Evolutionary conservation across 805 yeast genomes (phyloP), one percentile per base, ranked within the genome.

Genomic region (Lipomyces anomalus): DNA sequence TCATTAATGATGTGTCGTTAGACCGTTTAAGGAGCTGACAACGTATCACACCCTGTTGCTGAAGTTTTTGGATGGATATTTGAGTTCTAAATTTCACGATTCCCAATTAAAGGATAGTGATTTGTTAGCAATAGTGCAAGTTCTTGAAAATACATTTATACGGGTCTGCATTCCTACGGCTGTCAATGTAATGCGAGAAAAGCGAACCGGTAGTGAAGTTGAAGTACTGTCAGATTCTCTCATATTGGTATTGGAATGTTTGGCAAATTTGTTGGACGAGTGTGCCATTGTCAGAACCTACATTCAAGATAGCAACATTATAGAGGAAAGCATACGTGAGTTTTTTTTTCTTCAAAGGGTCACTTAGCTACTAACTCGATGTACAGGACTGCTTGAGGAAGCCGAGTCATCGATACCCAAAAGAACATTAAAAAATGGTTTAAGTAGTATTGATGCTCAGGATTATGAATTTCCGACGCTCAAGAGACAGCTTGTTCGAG

Each of bases 401-500:
- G 44, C 53, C 11, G 52, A 44, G 16, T 22, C 29, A n/a, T 20
- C 44, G 4, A 34, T 48, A 30, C 47, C 52, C 6, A 46, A 50
- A 16, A 22, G 29, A 23, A 47, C 51, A 4, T 36, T 50, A 22
- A 50, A 50, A 24, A 35, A 40, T 4, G 44, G 21, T 6, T 28
- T 18, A 21, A 34, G 26, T n/a, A 22, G 17, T 18, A 38, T 23
- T 13, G 35, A 29, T 13, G n/a, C 22, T 9, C 21, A 13, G n/a
- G 13, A 40, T 4, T 46, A 21, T 11, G 55, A 50, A 38, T 81
- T 82, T 49, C 92, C 94, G 0, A 74, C 77, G 35, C 72, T 79
- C 9, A 85, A 86, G 57, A 73, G 82, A 0, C 65, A 83, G 20
- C 65, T 83, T 7, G 74, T 88, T 22, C 89, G 84, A 55, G 71